A percentile compares a stretch with the other conserved stretches of the same genome.
phyloP scores from a whole-genome alignment of 352 stramenopile genomes.

The Pythium rhizo-oryzae region DNA sequence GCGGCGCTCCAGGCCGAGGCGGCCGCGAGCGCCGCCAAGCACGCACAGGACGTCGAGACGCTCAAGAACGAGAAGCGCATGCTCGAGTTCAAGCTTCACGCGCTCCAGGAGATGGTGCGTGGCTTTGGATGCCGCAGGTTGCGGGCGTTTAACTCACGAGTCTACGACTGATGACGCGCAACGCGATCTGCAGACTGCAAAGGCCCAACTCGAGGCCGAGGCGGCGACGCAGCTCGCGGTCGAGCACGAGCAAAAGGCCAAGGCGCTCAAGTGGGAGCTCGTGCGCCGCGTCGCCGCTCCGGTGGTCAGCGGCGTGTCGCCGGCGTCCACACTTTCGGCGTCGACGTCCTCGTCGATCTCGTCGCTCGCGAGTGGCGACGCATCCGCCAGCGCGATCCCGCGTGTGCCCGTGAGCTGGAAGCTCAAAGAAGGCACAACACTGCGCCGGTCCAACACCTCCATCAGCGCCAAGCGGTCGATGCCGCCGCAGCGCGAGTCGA shows the following conservation, averaged over 20 bases:
- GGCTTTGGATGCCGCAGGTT: neutral
- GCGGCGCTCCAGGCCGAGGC: conserved; percentile 45
- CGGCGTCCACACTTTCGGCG: neutral
- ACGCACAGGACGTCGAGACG: conserved; percentile 44
- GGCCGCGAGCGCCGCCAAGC: conserved; percentile 32
- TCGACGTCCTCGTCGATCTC: conserved; percentile 17
- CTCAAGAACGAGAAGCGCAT: conserved; percentile 53
- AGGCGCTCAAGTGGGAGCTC: conserved; percentile 76
- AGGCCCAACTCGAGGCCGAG: conserved; percentile 59
- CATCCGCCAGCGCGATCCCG: conserved; percentile 26
- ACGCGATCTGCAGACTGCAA: conserved; percentile 34
- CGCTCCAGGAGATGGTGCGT: conserved; percentile 53
- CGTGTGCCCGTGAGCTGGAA: conserved; percentile 54
- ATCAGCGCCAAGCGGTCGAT: neutral
- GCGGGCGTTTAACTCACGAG: neutral
- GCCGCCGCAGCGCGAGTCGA: neutral
- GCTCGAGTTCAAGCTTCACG: conserved; percentile 59
- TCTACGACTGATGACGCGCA: neutral
- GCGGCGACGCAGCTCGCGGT: conserved; percentile 37
- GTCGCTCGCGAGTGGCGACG: conserved; percentile 3
- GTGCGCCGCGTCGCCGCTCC: conserved; percentile 50
- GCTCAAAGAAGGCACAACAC: conserved; percentile 48
- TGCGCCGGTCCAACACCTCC: conserved; percentile 34
- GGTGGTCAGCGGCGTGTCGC: conserved; percentile 3
- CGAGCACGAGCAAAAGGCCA: conserved; percentile 64